Evolutionary conservation across 1,284 basidiomycete species (phyloP).

Genomic region (Sporisorium reilianum): DNA sequence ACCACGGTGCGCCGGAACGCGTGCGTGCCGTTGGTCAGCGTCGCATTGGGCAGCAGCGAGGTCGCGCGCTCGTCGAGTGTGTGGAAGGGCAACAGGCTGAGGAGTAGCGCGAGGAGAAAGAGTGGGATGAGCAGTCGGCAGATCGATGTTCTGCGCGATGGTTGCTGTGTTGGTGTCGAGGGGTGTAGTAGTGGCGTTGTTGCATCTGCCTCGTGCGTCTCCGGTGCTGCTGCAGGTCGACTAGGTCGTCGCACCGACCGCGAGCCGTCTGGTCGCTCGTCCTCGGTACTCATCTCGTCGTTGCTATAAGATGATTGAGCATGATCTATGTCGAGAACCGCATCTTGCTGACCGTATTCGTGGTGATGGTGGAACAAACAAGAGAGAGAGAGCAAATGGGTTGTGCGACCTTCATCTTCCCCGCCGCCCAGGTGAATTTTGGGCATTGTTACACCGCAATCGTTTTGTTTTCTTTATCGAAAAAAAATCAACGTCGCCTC

Average conservation of each 20-base stretch:
- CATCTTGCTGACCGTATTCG: not conserved
- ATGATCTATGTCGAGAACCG: not conserved
- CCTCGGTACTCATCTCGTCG: slow-evolving; percentile 5
- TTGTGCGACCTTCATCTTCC: not conserved
- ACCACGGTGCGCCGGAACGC: slow-evolving; percentile 76
- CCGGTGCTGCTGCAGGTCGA: not conserved
- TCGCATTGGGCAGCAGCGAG: slow-evolving; percentile 16
- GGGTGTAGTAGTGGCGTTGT: slow-evolving; percentile 19
- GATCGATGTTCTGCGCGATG: not conserved
- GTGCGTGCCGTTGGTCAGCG: slow-evolving; percentile 46
- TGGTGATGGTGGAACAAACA: not conserved
- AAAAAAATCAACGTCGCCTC: too few species aligned
- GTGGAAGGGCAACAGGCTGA: too few species aligned
- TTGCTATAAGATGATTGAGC: too few species aligned
- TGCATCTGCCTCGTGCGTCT: slow-evolving; percentile 6
- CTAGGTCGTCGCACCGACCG: not conserved
- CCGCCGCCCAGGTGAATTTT: not conserved
- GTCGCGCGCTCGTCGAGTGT: slow-evolving; percentile 1
- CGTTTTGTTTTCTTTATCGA: too few species aligned
- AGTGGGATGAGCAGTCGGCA: slow-evolving; percentile 12
- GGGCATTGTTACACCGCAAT: not conserved
- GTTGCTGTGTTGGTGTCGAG: not conserved
- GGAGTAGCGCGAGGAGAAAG: slow-evolving; percentile 9
- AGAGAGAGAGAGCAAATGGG: too few species aligned
- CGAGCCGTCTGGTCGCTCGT: not conserved